Percentiles rank a stretch among this genome's conserved stretches.
Conservation (phyloP, 441 rosid genomes). For the Syzygium malaccense region DNA sequence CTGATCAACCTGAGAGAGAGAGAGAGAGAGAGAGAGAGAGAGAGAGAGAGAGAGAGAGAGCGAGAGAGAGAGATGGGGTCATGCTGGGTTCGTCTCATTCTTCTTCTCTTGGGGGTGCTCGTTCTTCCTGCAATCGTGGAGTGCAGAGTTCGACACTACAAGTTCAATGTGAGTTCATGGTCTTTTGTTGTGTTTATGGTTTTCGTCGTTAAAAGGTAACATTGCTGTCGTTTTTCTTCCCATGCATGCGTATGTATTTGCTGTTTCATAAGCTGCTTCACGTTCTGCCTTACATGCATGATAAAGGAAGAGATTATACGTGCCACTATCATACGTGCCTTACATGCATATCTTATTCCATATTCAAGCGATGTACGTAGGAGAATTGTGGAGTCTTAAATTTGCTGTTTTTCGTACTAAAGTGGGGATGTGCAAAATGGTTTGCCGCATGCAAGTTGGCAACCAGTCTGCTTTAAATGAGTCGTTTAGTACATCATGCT, state of each 20-base stretch:
- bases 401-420: background rate
- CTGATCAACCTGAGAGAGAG: background rate
- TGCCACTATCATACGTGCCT: background rate
- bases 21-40: background rate
- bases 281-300: background rate
- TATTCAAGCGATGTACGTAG: background rate
- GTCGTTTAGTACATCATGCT: background rate
- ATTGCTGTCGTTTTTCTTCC: background rate
- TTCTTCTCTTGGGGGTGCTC: background rate
- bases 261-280: background rate
- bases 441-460: background rate
- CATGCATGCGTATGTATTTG: background rate
- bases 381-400: background rate
- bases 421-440: background rate
- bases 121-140: background rate
- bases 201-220: background rate
- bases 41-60: background rate
- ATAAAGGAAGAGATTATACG: background rate
- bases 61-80: background rate
- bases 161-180: conserved; percentile 7
- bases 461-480: background rate
- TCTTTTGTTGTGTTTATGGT: background rate
- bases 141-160: conserved; percentile 11
- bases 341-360: background rate
- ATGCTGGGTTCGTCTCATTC: background rate